A percentile compares a stretch with the other conserved stretches of the same genome.
Conservation (phyloP, 2,329 filamentous ascomycete genomes). For the Scleromitrula shiraiana region DNA sequence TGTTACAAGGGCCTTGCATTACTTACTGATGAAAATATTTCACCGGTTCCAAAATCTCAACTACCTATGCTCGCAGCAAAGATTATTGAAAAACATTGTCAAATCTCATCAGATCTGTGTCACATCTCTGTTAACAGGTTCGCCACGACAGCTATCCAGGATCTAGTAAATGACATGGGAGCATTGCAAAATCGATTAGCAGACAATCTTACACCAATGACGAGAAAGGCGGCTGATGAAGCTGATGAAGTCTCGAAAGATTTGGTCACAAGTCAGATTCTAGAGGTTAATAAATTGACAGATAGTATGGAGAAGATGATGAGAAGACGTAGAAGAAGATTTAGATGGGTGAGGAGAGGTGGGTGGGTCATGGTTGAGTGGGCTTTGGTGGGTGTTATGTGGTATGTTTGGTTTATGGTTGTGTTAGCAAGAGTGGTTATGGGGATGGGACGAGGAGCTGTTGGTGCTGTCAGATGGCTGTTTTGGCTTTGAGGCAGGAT, state of each 20-base stretch:
- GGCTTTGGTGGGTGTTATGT: conserved; percentile 81
- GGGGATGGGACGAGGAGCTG: conserved; percentile 51
- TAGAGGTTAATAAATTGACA: conserved; percentile 71
- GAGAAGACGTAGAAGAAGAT: conserved; percentile 55
- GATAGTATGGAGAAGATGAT: conserved; percentile 74
- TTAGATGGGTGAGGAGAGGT: conserved; percentile 66
- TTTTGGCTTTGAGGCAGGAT: conserved; percentile 39
- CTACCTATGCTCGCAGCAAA: conserved; percentile 42
- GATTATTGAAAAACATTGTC: conserved; percentile 39
- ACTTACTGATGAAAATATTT: conserved; percentile 12
- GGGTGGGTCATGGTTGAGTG: conserved; percentile 84
- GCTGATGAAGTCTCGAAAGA: conserved; percentile 73
- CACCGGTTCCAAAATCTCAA: conserved; percentile 20
- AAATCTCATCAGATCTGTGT: conserved; percentile 41
- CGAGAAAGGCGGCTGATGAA: conserved; percentile 63
- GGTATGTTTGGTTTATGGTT: conserved; percentile 89
- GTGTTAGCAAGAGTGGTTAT: conserved; percentile 62
- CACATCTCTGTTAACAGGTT: conserved; percentile 52
- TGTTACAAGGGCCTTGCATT: conserved; percentile 21
- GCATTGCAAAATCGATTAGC: conserved; percentile 33
- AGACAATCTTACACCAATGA: conserved; percentile 43
- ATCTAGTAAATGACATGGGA: conserved; percentile 39
- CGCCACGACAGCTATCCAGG: conserved; percentile 45
- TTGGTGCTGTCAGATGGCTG: conserved; percentile 65
- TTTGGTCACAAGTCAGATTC: conserved; percentile 65